Conservation (phyloP, 352 stramenopile genomes). For the Pythium apleroticum region DNA sequence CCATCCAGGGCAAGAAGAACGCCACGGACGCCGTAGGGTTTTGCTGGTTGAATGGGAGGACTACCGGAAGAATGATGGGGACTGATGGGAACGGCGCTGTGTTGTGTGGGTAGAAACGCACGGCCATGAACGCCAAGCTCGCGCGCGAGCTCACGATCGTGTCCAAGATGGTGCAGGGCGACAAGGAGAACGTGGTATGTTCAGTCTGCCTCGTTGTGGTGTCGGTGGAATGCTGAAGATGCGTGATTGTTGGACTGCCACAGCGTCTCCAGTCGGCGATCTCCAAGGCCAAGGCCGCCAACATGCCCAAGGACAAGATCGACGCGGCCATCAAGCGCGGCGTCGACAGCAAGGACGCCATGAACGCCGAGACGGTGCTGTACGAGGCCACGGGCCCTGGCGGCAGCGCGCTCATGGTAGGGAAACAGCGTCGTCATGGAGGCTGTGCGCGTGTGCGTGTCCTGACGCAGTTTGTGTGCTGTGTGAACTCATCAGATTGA, state of each 20-base stretch:
- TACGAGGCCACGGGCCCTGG: constrained; percentile 75
- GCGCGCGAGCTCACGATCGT: constrained; percentile 71
- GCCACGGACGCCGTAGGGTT: constrained; percentile 64
- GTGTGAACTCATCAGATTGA: constrained; percentile 50
- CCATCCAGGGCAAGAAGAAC: constrained; percentile 83
- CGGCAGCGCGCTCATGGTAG: constrained; percentile 73
- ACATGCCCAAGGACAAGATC: constrained; percentile 86
- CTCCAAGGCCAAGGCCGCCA: constrained; percentile 75
- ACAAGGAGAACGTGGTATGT: constrained; percentile 72
- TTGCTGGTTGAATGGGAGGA: not conserved
- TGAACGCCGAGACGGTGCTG: constrained; percentile 71
- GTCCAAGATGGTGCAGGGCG: constrained; percentile 66
- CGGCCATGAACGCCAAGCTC: constrained; percentile 74
- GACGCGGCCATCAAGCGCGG: constrained; percentile 82
- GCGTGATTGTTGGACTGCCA: no score
- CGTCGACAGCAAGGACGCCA: constrained; percentile 74
- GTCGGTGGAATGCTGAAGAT: constrained; percentile 2
- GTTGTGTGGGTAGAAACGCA: constrained; percentile 56
- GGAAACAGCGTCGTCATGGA: not conserved
- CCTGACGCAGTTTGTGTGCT: not conserved
- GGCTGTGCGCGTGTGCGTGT: not conserved
- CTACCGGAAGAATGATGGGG: not conserved
- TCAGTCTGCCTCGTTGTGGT: not conserved
- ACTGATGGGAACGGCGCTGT: not conserved
- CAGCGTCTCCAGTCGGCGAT: constrained; percentile 52